These are phyloP conservation scores for Linderniella brevidens DNA, from an alignment of 257 asterid genomes.

Conservation along the genomic window DNA sequence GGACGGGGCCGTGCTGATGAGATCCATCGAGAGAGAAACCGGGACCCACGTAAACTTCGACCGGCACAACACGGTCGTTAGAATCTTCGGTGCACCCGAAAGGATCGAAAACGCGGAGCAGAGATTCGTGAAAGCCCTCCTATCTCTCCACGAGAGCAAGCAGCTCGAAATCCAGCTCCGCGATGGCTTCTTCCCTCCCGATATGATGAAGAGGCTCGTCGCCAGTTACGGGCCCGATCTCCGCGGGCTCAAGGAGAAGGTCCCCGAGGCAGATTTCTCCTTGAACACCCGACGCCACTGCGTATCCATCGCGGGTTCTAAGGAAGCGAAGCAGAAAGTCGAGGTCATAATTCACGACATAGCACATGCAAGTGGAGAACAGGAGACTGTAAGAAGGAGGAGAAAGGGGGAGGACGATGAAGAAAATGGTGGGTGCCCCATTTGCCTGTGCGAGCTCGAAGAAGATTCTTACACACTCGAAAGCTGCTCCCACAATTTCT, in stretches of 20 bases:
- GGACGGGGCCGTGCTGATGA: slow-evolving; percentile 52
- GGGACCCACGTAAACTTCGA: slow-evolving; percentile 51
- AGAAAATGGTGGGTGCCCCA: slow-evolving; percentile 42
- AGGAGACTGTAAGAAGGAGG: neutral
- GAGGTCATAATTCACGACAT: slow-evolving; percentile 34
- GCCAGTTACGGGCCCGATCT: slow-evolving; percentile 71
- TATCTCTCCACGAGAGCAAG: slow-evolving; percentile 46
- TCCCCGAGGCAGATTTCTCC: slow-evolving; percentile 52
- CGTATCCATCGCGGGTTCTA: slow-evolving; percentile 36
- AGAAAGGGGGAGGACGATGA: slow-evolving; percentile 14
- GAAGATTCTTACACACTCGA: slow-evolving; percentile 60
- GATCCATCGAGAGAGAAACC: slow-evolving; percentile 40
- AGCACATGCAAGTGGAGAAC: slow-evolving; percentile 24
- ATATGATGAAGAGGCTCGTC: slow-evolving; percentile 86
- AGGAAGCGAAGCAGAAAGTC: slow-evolving; percentile 50
- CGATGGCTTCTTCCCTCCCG: slow-evolving; percentile 45
- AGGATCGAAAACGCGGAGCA: slow-evolving; percentile 32
- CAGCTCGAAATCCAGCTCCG: slow-evolving; percentile 72
- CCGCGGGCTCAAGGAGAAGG: slow-evolving; percentile 42
- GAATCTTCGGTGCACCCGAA: slow-evolving; percentile 50
- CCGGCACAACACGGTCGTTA: slow-evolving; percentile 32
- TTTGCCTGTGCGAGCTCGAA: slow-evolving; percentile 73
- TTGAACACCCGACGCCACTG: slow-evolving; percentile 45
- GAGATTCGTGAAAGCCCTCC: slow-evolving; percentile 35
- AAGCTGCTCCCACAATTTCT: slow-evolving; percentile 49